These are phyloP conservation scores for Lentinula sp. DNA, from an alignment of 768 basidiomycete genomes.

Conservation along the genomic window DNA sequence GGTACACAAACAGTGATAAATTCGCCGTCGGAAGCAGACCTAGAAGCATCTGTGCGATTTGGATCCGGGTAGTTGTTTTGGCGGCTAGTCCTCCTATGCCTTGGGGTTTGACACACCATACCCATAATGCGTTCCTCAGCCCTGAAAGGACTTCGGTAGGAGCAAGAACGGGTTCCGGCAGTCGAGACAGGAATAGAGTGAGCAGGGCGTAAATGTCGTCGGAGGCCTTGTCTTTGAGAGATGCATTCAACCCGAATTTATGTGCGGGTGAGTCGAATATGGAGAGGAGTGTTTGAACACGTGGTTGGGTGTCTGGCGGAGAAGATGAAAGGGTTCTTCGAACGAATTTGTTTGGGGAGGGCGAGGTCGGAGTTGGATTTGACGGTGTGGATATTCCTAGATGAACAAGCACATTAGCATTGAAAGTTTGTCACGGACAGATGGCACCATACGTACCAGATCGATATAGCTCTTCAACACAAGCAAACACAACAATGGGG, in stretches of 20 bases:
- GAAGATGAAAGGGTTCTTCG: not conserved
- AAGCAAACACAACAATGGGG: slow-evolving; percentile 33
- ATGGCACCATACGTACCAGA: slow-evolving; percentile 19
- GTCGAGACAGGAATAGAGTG: slow-evolving; percentile 30
- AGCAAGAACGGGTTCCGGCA: slow-evolving; percentile 33
- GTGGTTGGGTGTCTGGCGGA: slow-evolving; percentile 10
- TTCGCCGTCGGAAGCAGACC: slow-evolving; percentile 38
- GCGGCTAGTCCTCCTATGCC: not conserved
- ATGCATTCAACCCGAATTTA: slow-evolving; percentile 19
- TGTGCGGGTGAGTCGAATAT: slow-evolving; percentile 11
- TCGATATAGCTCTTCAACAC: slow-evolving; percentile 37
- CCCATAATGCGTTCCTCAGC: slow-evolving; percentile 21
- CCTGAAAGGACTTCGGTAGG: slow-evolving; percentile 21
- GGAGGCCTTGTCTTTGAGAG: slow-evolving; percentile 28
- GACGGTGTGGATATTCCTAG: not conserved
- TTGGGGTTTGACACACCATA: slow-evolving; percentile 23
- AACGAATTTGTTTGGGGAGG: slow-evolving; percentile 1
- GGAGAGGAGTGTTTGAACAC: slow-evolving; percentile 25
- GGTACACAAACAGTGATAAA: slow-evolving; percentile 37
- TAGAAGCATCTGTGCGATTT: slow-evolving; percentile 28
- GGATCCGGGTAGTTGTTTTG: slow-evolving; percentile 12
- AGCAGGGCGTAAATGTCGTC: slow-evolving; percentile 36
- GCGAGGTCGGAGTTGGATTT: slow-evolving; percentile 7
- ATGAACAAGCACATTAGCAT: not conserved
- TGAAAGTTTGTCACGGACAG: not conserved